Evolutionary conservation across 1,284 basidiomycete species (phyloP).

Genomic region (Polyporus tsugae): DNA sequence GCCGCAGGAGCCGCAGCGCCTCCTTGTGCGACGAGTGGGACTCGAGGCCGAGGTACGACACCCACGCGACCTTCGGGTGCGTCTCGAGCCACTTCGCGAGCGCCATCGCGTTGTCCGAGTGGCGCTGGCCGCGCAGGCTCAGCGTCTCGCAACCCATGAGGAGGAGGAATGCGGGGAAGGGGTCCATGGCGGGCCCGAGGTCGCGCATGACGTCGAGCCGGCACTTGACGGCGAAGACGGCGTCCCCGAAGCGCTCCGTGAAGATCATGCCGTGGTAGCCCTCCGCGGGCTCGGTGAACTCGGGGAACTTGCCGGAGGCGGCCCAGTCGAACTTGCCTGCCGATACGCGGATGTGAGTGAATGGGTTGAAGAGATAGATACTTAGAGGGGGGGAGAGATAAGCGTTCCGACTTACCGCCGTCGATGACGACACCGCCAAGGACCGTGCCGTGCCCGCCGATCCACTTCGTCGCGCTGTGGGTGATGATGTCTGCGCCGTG

Average conservation of each 20-base stretch:
- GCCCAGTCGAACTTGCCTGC: constrained; percentile 89
- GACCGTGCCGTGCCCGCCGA: constrained; percentile 89
- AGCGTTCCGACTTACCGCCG: constrained; percentile 52
- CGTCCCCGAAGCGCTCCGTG: constrained; percentile 76
- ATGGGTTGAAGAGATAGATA: not conserved
- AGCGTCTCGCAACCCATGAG: constrained; percentile 90
- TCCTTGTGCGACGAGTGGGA: constrained; percentile 69
- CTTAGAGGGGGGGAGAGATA: not conserved
- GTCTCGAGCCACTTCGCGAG: constrained; percentile 79
- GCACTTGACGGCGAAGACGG: constrained; percentile 79
- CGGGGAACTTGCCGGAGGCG: constrained; percentile 79
- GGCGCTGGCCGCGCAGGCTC: constrained; percentile 81
- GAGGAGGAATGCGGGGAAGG: constrained; percentile 86
- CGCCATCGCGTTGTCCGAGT: constrained; percentile 78
- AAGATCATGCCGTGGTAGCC: constrained; percentile 87
- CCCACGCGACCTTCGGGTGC: constrained; percentile 81
- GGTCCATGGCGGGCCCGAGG: constrained; percentile 79
- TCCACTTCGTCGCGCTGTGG: constrained; percentile 93
- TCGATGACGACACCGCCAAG: constrained; percentile 88
- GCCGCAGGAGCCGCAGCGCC: constrained; percentile 68
- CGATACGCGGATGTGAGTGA: not conserved
- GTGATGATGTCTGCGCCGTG: constrained; percentile 86
- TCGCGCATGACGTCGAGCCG: constrained; percentile 83
- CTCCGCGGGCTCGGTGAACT: constrained; percentile 83
- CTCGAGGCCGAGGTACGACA: constrained; percentile 81